phyloP scores from a whole-genome alignment of 345 rosid genomes.

The Laguncularia racemosa region DNA sequence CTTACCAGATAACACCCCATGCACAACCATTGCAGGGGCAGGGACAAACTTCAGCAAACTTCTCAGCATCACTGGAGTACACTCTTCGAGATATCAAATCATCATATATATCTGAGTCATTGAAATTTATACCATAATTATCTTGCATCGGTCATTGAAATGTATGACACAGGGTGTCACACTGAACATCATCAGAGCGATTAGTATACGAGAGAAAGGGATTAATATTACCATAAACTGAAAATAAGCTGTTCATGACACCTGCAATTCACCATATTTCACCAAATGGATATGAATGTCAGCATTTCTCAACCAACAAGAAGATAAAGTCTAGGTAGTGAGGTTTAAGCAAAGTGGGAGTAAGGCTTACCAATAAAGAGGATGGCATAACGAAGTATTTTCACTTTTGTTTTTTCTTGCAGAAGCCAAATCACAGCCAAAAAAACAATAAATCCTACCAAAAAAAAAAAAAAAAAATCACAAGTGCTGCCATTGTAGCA shows the following conservation, averaged over 20 bases:
- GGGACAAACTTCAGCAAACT: constrained; percentile 94
- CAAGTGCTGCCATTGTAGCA: neutral
- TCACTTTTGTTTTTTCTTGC: constrained; percentile 73
- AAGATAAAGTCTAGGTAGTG: neutral
- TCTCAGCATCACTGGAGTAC: constrained; percentile 91
- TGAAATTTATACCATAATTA: constrained; percentile 2
- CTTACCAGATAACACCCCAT: constrained; percentile 96
- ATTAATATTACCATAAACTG: constrained; percentile 64
- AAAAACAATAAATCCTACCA: constrained; percentile 91
- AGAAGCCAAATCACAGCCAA: constrained; percentile 77
- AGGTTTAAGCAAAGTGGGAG: constrained; percentile 1
- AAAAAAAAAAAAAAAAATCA: neutral
- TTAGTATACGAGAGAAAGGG: neutral
- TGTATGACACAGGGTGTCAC: too few species aligned
- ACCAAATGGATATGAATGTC: neutral
- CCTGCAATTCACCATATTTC: constrained; percentile 42
- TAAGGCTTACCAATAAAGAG: constrained; percentile 75
- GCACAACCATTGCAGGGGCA: constrained; percentile 91
- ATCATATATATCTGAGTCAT: constrained; percentile 71
- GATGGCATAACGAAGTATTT: constrained; percentile 82
- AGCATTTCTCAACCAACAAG: neutral
- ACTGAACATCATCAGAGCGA: neutral
- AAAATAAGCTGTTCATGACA: constrained; percentile 96
- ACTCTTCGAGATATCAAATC: constrained; percentile 93
- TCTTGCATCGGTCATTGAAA: neutral